Evolutionary conservation across 371 early-diverging fungal species (phyloP), one percentile per base, ranked within the genome.

Genomic region (Mortierella sp.): DNA sequence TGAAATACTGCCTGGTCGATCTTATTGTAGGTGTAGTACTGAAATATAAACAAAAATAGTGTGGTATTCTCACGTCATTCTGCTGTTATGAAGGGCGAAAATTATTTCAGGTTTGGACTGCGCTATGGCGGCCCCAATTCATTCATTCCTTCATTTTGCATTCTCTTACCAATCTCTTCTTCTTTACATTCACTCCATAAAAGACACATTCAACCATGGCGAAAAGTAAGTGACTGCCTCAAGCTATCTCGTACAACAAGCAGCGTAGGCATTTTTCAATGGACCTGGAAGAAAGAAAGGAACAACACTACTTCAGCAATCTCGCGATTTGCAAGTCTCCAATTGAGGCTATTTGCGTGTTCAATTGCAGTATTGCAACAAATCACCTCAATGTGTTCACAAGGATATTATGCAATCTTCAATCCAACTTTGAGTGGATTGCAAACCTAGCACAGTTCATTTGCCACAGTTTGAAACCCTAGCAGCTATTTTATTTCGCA

Each of bases 181-280:
- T 13, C 26, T 51, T 51, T 26, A 26, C 22, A 26, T 51, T 51
- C 13, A 22, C 7, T 23, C 23, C 53, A 51, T 4, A 43, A 12
- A 43, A 43, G 19, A 43, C 53, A 23, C 28, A 26, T 51, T 51
- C 26, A 45, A 31, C 67, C 23, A 58, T 68, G 68, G 40, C 55
- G 43, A 68, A 49, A 53, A 49, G 51, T 28, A 60, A 49, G 61
- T 63, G 35, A 19, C 61, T 45, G 23, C 43, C 26, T 43, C 61
- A 28, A 42, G 15, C 12, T 19, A 7, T 10, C 42, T 10, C 23
- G 31, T n/a, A 9, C 45, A 37, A 8, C 47, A 51, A 40, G 31
- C 61, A 47, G 28, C 53, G 8, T 51, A 26, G 22, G 4, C 10
- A 26, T 10, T 51, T 13, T 9, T 10, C 7, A 10, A 5, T 26